phyloP scores from a whole-genome alignment of 2,329 filamentous ascomycete species.

The Neurospora sp. region DNA sequence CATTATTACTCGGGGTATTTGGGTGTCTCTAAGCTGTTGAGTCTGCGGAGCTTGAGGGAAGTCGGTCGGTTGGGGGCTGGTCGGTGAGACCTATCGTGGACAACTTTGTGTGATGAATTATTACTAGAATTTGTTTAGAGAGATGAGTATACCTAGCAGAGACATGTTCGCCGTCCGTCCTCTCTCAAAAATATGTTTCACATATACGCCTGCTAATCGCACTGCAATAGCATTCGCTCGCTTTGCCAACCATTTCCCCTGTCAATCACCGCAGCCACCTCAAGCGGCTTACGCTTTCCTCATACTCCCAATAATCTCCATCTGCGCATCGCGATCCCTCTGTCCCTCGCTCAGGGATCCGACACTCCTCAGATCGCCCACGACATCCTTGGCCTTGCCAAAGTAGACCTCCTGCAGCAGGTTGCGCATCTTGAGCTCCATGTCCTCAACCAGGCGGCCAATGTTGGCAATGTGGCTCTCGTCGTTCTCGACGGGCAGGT shows the following conservation, averaged over 20 bases:
- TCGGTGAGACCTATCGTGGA: neutral
- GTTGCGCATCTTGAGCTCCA: constrained; percentile 99
- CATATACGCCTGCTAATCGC: neutral
- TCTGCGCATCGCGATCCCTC: constrained; percentile 73
- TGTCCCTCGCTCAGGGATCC: constrained; percentile 75
- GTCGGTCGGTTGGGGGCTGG: neutral
- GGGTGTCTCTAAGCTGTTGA: neutral
- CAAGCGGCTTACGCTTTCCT: constrained; percentile 23
- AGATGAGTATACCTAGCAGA: neutral
- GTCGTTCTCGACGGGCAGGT: constrained; percentile 81
- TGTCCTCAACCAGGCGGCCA: constrained; percentile 89
- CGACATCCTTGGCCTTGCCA: constrained; percentile 97
- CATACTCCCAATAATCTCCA: constrained; percentile 71
- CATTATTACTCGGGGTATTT: neutral
- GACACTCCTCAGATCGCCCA: constrained; percentile 86
- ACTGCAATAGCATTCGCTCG: neutral
- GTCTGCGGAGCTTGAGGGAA: neutral
- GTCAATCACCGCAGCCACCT: constrained; percentile 11
- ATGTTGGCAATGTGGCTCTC: constrained; percentile 93
- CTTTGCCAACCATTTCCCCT: neutral
- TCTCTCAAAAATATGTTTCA: neutral
- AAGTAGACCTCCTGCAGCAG: constrained; percentile 98
- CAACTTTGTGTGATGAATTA: neutral
- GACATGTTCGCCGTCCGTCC: neutral
- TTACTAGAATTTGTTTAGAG: neutral